A percentile compares a stretch with the other conserved stretches of the same genome.
Conservation (phyloP, 140 eudicot species). For the Oenanthe javanica region DNA sequence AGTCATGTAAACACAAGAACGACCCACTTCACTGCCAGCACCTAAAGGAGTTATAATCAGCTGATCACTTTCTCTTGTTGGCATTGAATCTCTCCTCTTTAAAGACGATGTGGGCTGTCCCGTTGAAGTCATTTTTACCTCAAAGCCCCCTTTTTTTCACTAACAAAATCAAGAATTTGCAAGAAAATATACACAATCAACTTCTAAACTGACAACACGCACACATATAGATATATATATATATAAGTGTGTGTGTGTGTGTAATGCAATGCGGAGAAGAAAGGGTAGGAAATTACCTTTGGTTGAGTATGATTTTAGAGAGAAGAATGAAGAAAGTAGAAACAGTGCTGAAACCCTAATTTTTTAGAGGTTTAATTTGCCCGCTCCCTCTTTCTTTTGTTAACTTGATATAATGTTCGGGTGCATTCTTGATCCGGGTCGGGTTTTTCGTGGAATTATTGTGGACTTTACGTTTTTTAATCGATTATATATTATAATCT, state of each 20-base stretch:
- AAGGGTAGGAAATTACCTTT: background rate
- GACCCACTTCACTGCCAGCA: constrained; percentile 95
- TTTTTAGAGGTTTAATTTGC: background rate
- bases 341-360: background rate
- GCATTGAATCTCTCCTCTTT: constrained; percentile 55
- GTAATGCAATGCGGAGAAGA: background rate
- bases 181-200: background rate
- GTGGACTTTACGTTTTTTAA: no score
- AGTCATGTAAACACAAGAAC: constrained; percentile 89
- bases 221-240: background rate
- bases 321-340: no score
- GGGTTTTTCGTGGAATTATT: background rate
- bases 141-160: background rate
- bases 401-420: background rate
- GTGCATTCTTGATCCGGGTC: background rate
- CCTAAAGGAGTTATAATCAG: constrained; percentile 83
- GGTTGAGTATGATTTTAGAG: background rate
- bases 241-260: background rate
- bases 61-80: constrained; percentile 64
- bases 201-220: background rate
- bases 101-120: constrained; percentile 41
- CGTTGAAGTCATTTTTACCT: constrained; percentile 40
- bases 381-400: background rate
- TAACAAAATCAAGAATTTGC: background rate
- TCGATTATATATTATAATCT: no score